Evolutionary conservation across 108 stramenopile species (phyloP).

Genomic region (Pseudonitzschia multistriata): DNA sequence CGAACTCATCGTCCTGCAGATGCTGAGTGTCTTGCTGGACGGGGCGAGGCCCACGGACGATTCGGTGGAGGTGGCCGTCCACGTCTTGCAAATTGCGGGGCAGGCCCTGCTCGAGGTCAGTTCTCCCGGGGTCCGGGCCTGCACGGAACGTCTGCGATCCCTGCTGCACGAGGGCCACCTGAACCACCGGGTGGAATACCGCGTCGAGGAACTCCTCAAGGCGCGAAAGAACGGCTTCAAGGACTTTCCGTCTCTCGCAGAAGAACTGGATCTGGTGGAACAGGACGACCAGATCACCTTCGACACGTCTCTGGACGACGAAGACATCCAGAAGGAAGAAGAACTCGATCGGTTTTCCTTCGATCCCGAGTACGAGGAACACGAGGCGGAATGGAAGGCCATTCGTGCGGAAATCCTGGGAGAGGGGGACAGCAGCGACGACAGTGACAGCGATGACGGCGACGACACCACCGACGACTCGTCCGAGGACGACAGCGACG

Average conservation of each 20-base stretch:
- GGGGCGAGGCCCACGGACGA: constrained; percentile 92
- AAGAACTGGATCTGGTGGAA: constrained; percentile 97
- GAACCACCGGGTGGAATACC: constrained; percentile 90
- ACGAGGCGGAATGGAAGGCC: constrained; percentile 84
- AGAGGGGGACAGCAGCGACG: constrained; percentile 48
- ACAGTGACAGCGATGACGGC: constrained; percentile 58
- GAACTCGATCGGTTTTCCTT: constrained; percentile 78
- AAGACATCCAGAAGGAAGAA: constrained; percentile 86
- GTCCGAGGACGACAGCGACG: constrained; percentile 45
- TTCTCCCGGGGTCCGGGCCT: constrained; percentile 93
- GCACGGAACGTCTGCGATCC: constrained; percentile 93
- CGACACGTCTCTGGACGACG: constrained; percentile 93
- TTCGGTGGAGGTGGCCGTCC: constrained; percentile 95
- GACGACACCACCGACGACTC: constrained; percentile 59
- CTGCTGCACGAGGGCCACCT: constrained; percentile 90
- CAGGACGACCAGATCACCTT: constrained; percentile 97
- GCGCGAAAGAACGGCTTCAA: constrained; percentile 81
- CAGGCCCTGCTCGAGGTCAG: constrained; percentile 77
- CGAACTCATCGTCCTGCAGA: constrained; percentile 94
- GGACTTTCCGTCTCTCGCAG: constrained; percentile 73
- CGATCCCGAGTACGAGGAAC: constrained; percentile 82
- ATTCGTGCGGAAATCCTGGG: constrained; percentile 95
- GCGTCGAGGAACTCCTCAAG: constrained; percentile 89
- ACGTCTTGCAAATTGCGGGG: constrained; percentile 88
- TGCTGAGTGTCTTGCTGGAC: constrained; percentile 92